Evolutionary conservation across 2,329 filamentous ascomycete genomes (phyloP).

Genomic region (Colletotrichum abscissum): DNA sequence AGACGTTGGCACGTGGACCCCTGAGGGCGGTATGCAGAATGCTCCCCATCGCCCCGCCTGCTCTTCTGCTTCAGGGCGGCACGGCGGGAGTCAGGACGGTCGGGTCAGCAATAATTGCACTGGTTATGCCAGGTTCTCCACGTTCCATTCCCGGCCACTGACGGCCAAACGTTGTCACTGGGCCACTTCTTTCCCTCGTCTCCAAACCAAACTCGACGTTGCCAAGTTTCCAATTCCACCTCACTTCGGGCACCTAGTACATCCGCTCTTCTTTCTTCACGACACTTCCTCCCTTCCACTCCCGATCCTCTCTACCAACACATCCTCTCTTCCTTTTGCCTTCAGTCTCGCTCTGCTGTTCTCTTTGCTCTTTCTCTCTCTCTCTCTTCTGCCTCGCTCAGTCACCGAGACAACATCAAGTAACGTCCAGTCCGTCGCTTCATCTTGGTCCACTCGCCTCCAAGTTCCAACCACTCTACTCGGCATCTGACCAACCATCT

Average conservation of each 20-base stretch:
- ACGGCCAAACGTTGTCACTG: background rate
- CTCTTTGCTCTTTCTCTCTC: background rate
- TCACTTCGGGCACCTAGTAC: no score
- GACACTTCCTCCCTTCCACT: background rate
- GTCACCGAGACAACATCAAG: background rate
- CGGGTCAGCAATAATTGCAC: background rate
- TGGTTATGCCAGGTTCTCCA: background rate
- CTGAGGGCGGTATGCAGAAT: background rate
- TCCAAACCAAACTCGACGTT: background rate
- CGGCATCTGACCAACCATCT: constrained; percentile 19
- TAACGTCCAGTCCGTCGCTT: constrained; percentile 28
- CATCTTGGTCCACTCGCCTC: constrained; percentile 1
- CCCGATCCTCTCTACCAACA: background rate
- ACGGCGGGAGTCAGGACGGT: background rate
- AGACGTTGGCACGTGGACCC: constrained; percentile 19
- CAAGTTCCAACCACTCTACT: constrained; percentile 13
- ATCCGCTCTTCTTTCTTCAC: background rate
- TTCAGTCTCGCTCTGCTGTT: background rate
- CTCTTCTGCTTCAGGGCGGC: background rate
- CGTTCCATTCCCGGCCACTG: background rate
- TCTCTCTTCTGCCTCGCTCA: background rate
- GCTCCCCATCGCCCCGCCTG: background rate
- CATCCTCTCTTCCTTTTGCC: background rate
- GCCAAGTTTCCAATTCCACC: background rate
- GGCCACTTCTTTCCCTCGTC: background rate